Conservation (phyloP, 2,329 filamentous ascomycete species). For the Diaporthe citriasiana region DNA sequence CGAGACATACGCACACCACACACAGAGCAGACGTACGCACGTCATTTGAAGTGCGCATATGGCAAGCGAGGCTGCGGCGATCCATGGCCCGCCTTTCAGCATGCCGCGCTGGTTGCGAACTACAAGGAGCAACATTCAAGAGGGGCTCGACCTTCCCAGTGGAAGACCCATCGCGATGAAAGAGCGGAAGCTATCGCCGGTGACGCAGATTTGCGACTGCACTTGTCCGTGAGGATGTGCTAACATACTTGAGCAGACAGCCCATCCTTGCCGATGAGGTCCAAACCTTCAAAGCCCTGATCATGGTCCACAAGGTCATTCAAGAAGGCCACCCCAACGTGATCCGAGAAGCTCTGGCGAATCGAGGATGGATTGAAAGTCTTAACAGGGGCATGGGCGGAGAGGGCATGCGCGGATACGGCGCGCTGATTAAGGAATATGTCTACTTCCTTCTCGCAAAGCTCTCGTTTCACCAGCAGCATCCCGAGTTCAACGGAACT, state of each 20-base stretch:
- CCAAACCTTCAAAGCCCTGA: conserved; percentile 98
- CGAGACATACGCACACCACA: not conserved
- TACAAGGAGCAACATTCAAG: not conserved
- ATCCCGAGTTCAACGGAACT: conserved; percentile 97
- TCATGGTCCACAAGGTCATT: conserved; percentile 96
- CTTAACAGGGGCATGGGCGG: conserved; percentile 85
- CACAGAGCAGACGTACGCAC: not conserved
- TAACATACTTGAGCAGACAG: conserved; percentile 70
- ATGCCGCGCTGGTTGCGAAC: not conserved
- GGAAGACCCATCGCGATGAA: not conserved
- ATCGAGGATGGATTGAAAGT: conserved; percentile 93
- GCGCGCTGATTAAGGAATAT: conserved; percentile 94
- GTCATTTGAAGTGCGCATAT: not conserved
- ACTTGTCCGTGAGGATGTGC: not conserved
- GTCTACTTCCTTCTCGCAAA: conserved; percentile 96
- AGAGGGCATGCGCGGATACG: conserved; percentile 91
- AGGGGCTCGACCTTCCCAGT: not conserved
- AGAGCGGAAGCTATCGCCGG: not conserved
- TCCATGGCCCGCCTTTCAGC: not conserved
- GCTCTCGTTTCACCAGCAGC: conserved; percentile 94
- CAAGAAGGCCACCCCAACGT: conserved; percentile 95
- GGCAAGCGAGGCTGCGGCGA: not conserved
- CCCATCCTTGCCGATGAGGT: conserved; percentile 98
- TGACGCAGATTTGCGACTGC: not conserved
- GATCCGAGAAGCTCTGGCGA: conserved; percentile 88